phyloP scores from a whole-genome alignment of 108 stramenopile genomes.

The Cyclotella cryptica region DNA sequence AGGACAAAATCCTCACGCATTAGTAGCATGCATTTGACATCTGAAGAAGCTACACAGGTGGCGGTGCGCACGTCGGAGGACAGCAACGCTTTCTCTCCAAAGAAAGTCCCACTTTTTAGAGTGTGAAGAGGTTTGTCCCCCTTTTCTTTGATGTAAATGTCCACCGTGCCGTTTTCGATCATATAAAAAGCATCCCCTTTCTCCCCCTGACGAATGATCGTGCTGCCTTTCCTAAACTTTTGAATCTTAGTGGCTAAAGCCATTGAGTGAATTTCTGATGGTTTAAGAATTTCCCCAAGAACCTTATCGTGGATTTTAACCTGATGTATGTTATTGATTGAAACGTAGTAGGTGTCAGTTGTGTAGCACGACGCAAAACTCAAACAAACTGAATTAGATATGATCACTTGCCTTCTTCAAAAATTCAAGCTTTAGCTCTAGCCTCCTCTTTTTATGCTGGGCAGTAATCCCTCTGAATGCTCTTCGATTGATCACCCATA shows the following conservation, averaged over 20 bases:
- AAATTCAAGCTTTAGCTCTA: conserved; percentile 59
- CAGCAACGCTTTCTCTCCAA: conserved; percentile 62
- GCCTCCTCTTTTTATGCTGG: conserved; percentile 57
- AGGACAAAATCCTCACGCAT: conserved; percentile 74
- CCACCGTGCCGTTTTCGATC: conserved; percentile 57
- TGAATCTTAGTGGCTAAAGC: conserved; percentile 49
- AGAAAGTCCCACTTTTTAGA: conserved; percentile 50
- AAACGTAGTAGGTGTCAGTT: conserved; percentile 6
- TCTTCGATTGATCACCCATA: conserved; percentile 73
- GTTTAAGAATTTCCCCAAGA: conserved; percentile 51
- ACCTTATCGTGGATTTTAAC: conserved; percentile 61
- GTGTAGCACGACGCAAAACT: background rate
- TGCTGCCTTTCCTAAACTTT: conserved; percentile 40
- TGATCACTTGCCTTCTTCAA: conserved; percentile 56
- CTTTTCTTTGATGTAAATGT: conserved; percentile 52
- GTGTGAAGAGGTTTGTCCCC: conserved; percentile 48
- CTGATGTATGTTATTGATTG: conserved; percentile 1
- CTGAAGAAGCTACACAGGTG: conserved; percentile 55
- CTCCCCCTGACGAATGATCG: conserved; percentile 59
- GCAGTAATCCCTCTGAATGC: conserved; percentile 60
- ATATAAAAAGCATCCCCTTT: conserved; percentile 60
- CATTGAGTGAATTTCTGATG: conserved; percentile 57
- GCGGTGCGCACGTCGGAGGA: conserved; percentile 53
- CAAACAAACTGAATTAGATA: background rate
- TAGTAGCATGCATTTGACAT: conserved; percentile 55